phyloP scores from a whole-genome alignment of 371 early-diverging fungal species.

The Mucor circinelloides region DNA sequence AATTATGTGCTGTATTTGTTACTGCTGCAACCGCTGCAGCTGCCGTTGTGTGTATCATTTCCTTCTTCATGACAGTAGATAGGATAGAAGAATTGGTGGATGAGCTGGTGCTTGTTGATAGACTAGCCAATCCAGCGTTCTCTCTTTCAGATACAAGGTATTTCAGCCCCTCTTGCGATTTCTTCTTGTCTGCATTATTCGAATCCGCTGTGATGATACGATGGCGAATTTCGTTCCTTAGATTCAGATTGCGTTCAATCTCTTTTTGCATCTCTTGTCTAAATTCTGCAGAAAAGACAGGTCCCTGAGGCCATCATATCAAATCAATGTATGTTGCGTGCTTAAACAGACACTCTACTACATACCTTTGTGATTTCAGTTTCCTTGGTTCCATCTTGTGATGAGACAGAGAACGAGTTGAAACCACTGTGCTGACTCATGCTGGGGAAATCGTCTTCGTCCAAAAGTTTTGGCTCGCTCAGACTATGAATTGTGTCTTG shows the following conservation, averaged over 20 bases:
- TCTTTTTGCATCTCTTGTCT: slow-evolving; percentile 59
- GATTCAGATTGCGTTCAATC: slow-evolving; percentile 48
- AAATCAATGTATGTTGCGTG: not conserved
- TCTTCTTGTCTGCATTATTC: slow-evolving; percentile 36
- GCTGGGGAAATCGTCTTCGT: slow-evolving; percentile 49
- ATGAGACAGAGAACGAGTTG: slow-evolving; percentile 28
- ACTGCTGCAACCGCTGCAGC: not conserved
- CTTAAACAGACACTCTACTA: no score
- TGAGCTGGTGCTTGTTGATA: slow-evolving; percentile 35
- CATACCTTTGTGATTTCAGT: slow-evolving; percentile 54
- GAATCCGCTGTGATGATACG: slow-evolving; percentile 49
- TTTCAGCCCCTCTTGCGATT: slow-evolving; percentile 52
- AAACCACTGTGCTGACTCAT: slow-evolving; percentile 21
- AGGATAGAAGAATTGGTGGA: slow-evolving; percentile 31
- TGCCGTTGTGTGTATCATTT: slow-evolving; percentile 10
- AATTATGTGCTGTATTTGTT: not conserved
- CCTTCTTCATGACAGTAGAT: slow-evolving; percentile 26
- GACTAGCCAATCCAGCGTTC: slow-evolving; percentile 26
- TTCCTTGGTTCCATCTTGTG: slow-evolving; percentile 37
- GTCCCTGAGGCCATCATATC: slow-evolving; percentile 28
- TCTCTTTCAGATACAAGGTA: slow-evolving; percentile 51
- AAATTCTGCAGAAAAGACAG: slow-evolving; percentile 58
- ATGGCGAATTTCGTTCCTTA: slow-evolving; percentile 52
- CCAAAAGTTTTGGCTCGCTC: slow-evolving; percentile 48
- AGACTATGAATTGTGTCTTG: slow-evolving; percentile 67